phyloP scores from a whole-genome alignment of 345 rosid species.

The Ceriops decandra region DNA sequence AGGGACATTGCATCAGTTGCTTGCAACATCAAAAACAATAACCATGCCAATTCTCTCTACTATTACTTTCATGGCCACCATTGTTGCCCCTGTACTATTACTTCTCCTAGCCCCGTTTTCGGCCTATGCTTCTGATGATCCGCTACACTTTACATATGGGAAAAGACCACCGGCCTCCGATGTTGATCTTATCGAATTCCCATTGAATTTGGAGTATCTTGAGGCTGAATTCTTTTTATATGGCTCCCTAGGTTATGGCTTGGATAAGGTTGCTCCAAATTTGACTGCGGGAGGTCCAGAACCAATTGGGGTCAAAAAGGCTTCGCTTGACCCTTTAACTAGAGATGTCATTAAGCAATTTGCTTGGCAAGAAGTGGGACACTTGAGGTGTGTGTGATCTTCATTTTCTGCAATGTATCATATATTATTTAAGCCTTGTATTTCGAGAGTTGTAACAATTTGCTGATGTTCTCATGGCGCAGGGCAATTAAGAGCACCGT shows the following conservation, averaged over 20 bases:
- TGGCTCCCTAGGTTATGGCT: conserved; percentile 71
- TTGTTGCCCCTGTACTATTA: conserved; percentile 22
- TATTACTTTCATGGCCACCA: background rate
- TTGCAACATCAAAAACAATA: background rate
- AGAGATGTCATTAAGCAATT: conserved; percentile 66
- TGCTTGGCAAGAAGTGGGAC: conserved; percentile 90
- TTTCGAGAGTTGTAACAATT: background rate
- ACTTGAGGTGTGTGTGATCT: conserved; percentile 44
- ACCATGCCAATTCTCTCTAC: background rate
- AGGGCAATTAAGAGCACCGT: conserved; percentile 65
- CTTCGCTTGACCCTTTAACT: conserved; percentile 51
- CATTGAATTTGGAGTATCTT: conserved; percentile 76
- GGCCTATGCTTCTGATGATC: conserved; percentile 19
- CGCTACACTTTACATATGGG: background rate
- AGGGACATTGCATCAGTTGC: background rate
- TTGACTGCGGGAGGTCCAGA: conserved; percentile 65
- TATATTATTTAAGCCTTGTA: background rate
- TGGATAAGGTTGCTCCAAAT: conserved; percentile 63
- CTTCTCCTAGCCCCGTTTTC: conserved; percentile 10
- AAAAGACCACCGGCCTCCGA: conserved; percentile 18
- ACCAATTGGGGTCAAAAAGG: conserved; percentile 62
- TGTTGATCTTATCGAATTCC: conserved; percentile 63
- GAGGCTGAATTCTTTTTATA: conserved; percentile 89
- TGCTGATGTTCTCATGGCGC: background rate
- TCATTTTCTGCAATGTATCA: background rate